phyloP scores from a whole-genome alignment of 306 rosid genomes.

The Prunus campanulata region DNA sequence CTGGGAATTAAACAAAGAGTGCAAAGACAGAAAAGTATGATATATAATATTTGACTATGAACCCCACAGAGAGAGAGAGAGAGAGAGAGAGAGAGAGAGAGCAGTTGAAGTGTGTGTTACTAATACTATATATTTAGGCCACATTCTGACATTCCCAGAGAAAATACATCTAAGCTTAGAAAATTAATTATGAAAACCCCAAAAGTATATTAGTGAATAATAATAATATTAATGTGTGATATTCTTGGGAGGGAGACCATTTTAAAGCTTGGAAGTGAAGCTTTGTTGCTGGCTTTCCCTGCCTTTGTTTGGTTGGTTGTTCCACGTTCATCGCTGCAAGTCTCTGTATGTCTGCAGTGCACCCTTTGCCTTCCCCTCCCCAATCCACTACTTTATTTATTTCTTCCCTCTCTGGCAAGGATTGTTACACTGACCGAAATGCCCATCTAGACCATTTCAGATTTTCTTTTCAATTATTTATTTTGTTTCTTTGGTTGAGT shows the following conservation, averaged over 20 bases:
- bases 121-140: constrained; percentile 15
- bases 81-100: not conserved
- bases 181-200: constrained; percentile 3
- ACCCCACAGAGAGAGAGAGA: constrained; percentile 28
- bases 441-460: constrained; percentile 10
- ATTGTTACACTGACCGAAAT: constrained; percentile 28
- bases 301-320: constrained; percentile 2
- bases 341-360: constrained; percentile 22
- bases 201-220: constrained; percentile 23
- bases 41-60: constrained; percentile 40
- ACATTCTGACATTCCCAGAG: constrained; percentile 52
- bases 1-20: constrained; percentile 44
- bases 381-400: constrained; percentile 7
- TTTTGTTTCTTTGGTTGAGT: not conserved
- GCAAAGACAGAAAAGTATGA: constrained; percentile 49
- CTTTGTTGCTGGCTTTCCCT: constrained; percentile 32
- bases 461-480: not conserved
- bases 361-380: constrained; percentile 15
- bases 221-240: too few species aligned
- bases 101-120: constrained; percentile 5
- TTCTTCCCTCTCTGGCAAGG: not conserved
- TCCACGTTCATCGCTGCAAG: constrained; percentile 35
- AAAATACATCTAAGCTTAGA: not conserved
- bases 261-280: constrained; percentile 32
- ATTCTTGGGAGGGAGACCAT: not conserved